Evolutionary conservation across 1,284 basidiomycete genomes (phyloP).

Genomic region (Tylopilus sp.): DNA sequence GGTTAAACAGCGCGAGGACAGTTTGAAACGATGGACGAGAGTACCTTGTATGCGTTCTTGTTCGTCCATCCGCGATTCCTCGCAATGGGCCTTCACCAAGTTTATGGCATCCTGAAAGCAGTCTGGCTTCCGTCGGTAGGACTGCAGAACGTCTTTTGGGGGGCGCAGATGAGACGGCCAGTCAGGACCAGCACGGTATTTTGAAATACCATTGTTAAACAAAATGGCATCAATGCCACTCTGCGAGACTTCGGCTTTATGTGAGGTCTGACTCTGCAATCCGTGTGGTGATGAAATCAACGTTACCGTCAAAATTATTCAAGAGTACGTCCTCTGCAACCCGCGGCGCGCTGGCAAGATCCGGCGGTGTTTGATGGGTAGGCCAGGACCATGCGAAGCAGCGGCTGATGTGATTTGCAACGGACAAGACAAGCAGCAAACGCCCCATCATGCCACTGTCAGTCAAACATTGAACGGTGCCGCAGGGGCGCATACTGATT

Average conservation of each 20-base stretch:
- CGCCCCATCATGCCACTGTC: constrained; percentile 9
- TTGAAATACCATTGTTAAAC: constrained; percentile 20
- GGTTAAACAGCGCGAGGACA: constrained; percentile 9
- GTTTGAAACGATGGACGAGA: constrained; percentile 2
- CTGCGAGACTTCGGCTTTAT: constrained; percentile 19
- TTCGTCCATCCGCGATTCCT: constrained; percentile 57
- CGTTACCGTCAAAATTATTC: constrained; percentile 24
- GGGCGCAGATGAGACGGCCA: constrained; percentile 11
- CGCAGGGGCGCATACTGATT: not conserved
- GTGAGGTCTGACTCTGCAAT: constrained; percentile 11
- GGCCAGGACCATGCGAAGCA: constrained; percentile 31
- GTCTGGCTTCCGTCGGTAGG: constrained; percentile 45
- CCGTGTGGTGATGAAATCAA: constrained; percentile 12
- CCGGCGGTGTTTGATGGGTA: constrained; percentile 23
- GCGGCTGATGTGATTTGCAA: constrained; percentile 10
- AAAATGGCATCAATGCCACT: constrained; percentile 17
- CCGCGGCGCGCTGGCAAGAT: constrained; percentile 6
- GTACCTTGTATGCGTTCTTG: constrained; percentile 52
- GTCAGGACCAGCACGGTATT: constrained; percentile 1
- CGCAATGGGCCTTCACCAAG: constrained; percentile 47
- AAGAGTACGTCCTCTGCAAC: constrained; percentile 9
- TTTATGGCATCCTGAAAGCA: constrained; percentile 58
- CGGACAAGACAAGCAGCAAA: constrained; percentile 11
- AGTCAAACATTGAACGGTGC: constrained; percentile 1
- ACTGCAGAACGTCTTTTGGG: constrained; percentile 21